phyloP scores from a whole-genome alignment of 73 alveolate species.

The Symbiodinium natans region DNA sequence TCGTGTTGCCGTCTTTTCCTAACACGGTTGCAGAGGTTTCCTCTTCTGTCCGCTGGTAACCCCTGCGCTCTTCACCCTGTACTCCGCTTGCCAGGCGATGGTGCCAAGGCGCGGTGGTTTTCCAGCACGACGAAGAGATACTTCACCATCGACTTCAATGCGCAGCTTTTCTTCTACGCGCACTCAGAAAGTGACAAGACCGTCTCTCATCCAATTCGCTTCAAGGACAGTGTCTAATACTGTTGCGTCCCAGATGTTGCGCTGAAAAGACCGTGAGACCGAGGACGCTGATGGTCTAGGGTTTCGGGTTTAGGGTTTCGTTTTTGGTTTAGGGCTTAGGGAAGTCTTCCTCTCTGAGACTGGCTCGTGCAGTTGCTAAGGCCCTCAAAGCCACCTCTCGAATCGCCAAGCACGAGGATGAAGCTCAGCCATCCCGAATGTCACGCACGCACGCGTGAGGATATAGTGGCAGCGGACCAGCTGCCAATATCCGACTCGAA shows the following conservation, averaged over 20 bases:
- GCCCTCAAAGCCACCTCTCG: no score
- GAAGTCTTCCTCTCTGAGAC: no score
- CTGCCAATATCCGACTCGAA: conserved; percentile 49
- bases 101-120: conserved; percentile 84
- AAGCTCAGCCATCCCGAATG: no score
- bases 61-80: no score
- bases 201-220: conserved; percentile 86
- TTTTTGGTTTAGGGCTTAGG: no score
- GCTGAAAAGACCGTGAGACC: neutral
- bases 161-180: conserved; percentile 79
- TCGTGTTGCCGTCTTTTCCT: no score
- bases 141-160: conserved; percentile 58
- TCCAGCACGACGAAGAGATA: conserved; percentile 91
- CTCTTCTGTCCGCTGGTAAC: no score
- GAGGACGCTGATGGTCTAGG: neutral
- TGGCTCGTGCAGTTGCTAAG: no score
- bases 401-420: no score
- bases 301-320: neutral
- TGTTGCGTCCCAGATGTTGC: no score
- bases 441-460: no score
- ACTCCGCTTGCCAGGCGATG: conserved; percentile 85
- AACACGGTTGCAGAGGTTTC: no score
- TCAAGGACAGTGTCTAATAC: conserved; percentile 19
- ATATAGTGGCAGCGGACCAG: conserved; percentile 74
- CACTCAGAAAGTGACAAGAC: conserved; percentile 69